A percentile compares a stretch with the other conserved stretches of the same genome.
These are phyloP conservation scores for Triticum turgidum DNA, from an alignment of 176 grass and related monocot species.

Conservation along the genomic window DNA sequence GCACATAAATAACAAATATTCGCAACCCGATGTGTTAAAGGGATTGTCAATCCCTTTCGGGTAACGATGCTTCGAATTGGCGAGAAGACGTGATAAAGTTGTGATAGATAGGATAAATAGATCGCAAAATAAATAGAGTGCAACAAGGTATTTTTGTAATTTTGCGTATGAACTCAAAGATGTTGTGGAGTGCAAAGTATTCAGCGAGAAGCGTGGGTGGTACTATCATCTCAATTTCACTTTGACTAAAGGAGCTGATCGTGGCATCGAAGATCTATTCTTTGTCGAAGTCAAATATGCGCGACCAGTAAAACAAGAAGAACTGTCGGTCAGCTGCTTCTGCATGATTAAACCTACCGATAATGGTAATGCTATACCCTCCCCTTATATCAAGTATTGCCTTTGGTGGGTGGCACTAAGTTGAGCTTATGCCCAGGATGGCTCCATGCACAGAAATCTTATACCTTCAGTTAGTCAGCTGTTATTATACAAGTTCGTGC, in stretches of 20 bases:
- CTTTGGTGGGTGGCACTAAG: background rate
- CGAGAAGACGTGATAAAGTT: no score
- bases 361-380: background rate
- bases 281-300: constrained; percentile 22
- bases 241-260: constrained; percentile 13
- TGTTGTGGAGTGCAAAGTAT: background rate
- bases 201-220: background rate
- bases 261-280: background rate
- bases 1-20: no score
- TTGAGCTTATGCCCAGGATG: background rate
- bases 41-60: no score
- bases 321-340: constrained; percentile 11
- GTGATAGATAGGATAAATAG: no score
- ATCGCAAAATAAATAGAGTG: no score
- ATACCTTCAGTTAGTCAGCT: background rate
- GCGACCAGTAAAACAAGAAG: background rate
- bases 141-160: no score
- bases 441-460: background rate
- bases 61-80: no score
- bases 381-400: background rate
- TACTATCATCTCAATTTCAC: constrained; percentile 36
- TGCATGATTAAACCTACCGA: background rate
- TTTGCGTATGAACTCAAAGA: constrained; percentile 20
- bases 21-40: no score
- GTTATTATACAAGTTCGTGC: background rate